Percentiles rank a stretch among this genome's conserved stretches.
phyloP scores from a whole-genome alignment of 176 grass and related monocot species.

The Chloris gayana region DNA sequence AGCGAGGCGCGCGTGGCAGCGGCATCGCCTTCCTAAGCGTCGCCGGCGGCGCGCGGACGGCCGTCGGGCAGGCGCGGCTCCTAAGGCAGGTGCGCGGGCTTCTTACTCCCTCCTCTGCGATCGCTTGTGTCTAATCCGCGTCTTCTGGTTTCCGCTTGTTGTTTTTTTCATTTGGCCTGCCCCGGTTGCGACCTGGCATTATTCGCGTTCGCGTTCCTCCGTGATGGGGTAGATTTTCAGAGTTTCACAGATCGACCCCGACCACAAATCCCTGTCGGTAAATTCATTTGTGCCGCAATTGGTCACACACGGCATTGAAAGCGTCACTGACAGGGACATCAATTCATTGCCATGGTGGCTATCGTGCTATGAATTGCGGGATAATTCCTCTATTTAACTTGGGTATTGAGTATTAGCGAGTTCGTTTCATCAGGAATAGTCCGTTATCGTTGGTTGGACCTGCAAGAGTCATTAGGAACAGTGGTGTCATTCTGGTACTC shows the following conservation, averaged over 20 bases:
- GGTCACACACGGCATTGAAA: neutral
- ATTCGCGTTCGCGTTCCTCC: neutral
- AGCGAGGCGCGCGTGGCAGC: neutral
- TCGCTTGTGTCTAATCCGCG: neutral
- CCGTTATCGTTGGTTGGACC: neutral
- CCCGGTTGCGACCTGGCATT: neutral
- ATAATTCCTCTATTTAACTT: neutral
- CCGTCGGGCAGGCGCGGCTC: slow-evolving; percentile 47
- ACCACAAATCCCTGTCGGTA: neutral
- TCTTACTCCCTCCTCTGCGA: neutral
- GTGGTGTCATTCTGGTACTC: neutral
- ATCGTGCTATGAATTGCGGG: neutral
- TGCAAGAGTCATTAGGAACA: neutral
- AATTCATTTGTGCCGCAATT: neutral
- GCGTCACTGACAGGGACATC: neutral
- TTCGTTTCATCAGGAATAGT: neutral
- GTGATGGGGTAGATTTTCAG: neutral
- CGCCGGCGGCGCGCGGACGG: slow-evolving; percentile 50
- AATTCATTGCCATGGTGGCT: neutral
- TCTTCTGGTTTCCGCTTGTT: neutral
- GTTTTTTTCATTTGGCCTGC: neutral
- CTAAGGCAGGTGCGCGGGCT: slow-evolving; percentile 54
- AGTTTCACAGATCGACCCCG: neutral
- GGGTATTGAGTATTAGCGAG: neutral
- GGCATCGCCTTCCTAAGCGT: slow-evolving; percentile 79